These are phyloP conservation scores for Alternaria conjuncta DNA, from an alignment of 2,329 filamentous ascomycete species.

Conservation along the genomic window DNA sequence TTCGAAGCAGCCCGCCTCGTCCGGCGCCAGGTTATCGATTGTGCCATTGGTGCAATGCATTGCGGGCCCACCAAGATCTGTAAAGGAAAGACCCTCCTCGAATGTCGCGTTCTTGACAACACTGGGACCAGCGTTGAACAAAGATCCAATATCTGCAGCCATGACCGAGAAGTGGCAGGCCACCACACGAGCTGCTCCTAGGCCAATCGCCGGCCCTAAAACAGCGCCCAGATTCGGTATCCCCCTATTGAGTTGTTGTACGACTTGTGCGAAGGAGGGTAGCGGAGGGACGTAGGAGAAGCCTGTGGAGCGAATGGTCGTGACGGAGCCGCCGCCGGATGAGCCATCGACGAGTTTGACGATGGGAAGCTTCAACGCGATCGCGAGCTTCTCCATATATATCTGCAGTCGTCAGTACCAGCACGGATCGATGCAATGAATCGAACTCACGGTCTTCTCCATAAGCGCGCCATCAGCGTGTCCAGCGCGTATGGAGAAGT, in stretches of 20 bases:
- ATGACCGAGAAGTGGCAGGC: conserved; percentile 71
- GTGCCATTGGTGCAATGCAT: conserved; percentile 71
- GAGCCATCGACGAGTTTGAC: conserved; percentile 70
- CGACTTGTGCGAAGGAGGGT: conserved; percentile 59
- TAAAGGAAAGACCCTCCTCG: conserved; percentile 66
- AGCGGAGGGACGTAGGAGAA: conserved; percentile 68
- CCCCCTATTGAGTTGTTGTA: conserved; percentile 65
- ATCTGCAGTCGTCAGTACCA: conserved; percentile 39
- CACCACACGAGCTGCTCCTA: conserved; percentile 67
- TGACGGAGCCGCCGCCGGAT: conserved; percentile 68
- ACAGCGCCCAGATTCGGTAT: conserved; percentile 71
- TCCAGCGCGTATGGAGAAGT: conserved; percentile 68
- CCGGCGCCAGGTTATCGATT: conserved; percentile 67
- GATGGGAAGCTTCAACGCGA: conserved; percentile 64
- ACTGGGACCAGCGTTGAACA: conserved; percentile 70
- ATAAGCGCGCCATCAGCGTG: conserved; percentile 68
- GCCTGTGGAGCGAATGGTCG: conserved; percentile 61
- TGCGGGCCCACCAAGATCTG: conserved; percentile 65
- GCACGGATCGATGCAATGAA: background rate
- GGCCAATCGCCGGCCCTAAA: conserved; percentile 67
- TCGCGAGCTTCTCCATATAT: conserved; percentile 67
- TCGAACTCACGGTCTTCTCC: conserved; percentile 58
- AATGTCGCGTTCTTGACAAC: conserved; percentile 69
- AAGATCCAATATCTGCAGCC: conserved; percentile 66
- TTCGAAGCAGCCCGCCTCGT: conserved; percentile 67